Evolutionary conservation across 1,284 basidiomycete genomes (phyloP).

Genomic region (Inonotus hispidus): DNA sequence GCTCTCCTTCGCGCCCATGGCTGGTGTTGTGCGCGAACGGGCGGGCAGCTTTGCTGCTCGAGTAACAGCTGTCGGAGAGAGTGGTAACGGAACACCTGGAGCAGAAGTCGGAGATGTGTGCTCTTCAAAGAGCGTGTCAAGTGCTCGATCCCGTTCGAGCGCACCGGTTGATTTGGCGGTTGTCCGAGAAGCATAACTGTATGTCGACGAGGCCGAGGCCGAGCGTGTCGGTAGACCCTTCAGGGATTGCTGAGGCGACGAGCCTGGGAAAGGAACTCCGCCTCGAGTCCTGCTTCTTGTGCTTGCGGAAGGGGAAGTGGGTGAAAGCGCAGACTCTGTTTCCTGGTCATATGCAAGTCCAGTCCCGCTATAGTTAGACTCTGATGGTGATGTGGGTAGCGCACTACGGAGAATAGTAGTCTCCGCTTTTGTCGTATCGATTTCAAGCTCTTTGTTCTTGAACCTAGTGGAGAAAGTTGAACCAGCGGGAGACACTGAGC

Average conservation of each 20-base stretch:
- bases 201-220: conserved; percentile 26
- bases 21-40: conserved; percentile 47
- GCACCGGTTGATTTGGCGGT: conserved; percentile 26
- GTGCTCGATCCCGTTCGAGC: conserved; percentile 29
- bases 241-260: conserved; percentile 22
- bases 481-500: conserved; percentile 5
- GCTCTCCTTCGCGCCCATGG: conserved; percentile 28
- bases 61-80: conserved; percentile 36
- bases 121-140: conserved; percentile 48
- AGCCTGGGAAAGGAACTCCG: conserved; percentile 17
- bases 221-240: conserved; percentile 26
- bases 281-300: conserved; percentile 6
- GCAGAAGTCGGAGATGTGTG: conserved; percentile 24
- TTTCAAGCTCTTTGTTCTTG: conserved; percentile 6
- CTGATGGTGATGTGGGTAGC: conserved; percentile 23
- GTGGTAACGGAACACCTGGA: conserved; percentile 23
- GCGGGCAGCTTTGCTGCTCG: conserved; percentile 45
- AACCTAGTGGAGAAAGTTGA: conserved; percentile 4
- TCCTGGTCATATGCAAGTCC: conserved; percentile 27
- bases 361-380: conserved; percentile 24
- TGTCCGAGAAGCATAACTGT: conserved; percentile 18
- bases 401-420: conserved; percentile 13
- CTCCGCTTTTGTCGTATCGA: conserved; percentile 10
- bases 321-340: conserved; percentile 16
- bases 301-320: conserved; percentile 17